Conservation (phyloP, 331 rosid species). For the Rosa hybrid region DNA sequence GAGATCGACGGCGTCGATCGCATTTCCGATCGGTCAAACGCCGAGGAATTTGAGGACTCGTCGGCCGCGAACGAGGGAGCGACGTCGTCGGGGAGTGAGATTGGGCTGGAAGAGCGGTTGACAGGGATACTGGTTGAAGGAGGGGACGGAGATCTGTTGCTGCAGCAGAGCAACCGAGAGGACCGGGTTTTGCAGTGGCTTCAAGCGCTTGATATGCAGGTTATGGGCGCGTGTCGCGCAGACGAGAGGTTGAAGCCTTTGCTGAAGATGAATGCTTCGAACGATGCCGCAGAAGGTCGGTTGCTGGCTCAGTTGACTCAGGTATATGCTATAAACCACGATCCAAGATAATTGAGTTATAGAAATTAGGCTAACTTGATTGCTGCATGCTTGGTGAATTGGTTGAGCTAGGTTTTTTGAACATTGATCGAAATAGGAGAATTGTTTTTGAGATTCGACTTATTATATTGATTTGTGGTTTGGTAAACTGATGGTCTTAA, state of each 20-base stretch:
- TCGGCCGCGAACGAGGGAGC: slow-evolving; percentile 33
- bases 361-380: not conserved
- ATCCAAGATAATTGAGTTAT: not conserved
- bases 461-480: not conserved
- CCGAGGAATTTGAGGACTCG: slow-evolving; percentile 48
- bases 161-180: slow-evolving; percentile 66
- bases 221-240: slow-evolving; percentile 90
- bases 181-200: slow-evolving; percentile 76
- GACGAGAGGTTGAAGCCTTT: slow-evolving; percentile 91
- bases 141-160: slow-evolving; percentile 83
- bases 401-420: not conserved
- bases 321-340: slow-evolving; percentile 47
- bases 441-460: not conserved
- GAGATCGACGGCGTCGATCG: slow-evolving; percentile 29
- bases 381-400: slow-evolving; percentile 1
- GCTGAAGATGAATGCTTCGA: slow-evolving; percentile 71
- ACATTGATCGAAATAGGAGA: not conserved
- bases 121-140: slow-evolving; percentile 72
- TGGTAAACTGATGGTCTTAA: not conserved
- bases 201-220: slow-evolving; percentile 91
- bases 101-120: slow-evolving; percentile 71
- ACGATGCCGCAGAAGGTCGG: slow-evolving; percentile 82
- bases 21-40: slow-evolving; percentile 35
- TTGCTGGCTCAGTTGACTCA: slow-evolving; percentile 80
- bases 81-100: slow-evolving; percentile 47